Evolutionary conservation across 495 filamentous ascomycete species (phyloP).

Genomic region (Monascus purpureus): DNA sequence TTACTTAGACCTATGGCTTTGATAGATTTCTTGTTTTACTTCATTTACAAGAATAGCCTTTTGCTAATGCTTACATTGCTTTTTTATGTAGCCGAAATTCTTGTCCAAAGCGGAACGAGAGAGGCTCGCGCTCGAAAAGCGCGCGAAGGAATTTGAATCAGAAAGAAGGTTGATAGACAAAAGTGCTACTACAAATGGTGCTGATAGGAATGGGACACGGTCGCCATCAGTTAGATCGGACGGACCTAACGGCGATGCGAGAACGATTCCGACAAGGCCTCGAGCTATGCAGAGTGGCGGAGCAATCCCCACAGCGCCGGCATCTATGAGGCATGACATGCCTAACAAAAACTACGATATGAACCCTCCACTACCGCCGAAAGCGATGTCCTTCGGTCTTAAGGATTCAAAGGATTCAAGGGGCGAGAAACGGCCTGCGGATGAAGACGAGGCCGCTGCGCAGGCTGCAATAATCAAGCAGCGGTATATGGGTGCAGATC

Average conservation of each 20-base stretch:
- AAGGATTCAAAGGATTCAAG: conserved; percentile 23
- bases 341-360: conserved; percentile 38
- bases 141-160: conserved; percentile 71
- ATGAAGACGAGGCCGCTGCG: conserved; percentile 47
- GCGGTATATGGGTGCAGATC: conserved; percentile 85
- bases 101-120: conserved; percentile 83
- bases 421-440: conserved; percentile 39
- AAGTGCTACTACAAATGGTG: conserved; percentile 13
- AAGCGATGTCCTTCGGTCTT: conserved; percentile 20
- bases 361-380: conserved; percentile 38
- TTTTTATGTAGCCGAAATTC: conserved; percentile 64
- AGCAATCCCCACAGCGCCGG: conserved; percentile 39
- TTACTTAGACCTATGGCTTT: background rate
- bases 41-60: conserved; percentile 3
- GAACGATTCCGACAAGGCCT: conserved; percentile 60
- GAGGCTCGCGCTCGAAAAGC: conserved; percentile 70
- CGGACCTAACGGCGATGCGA: conserved; percentile 11
- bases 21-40: background rate
- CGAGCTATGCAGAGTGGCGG: conserved; percentile 51
- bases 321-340: conserved; percentile 33
- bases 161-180: conserved; percentile 25
- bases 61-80: conserved; percentile 10
- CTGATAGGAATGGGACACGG: conserved; percentile 10
- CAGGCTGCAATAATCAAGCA: conserved; percentile 68
- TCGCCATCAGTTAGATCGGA: conserved; percentile 6